Conservation (phyloP, 139 green algal species). For the Tetratostichococcus sp. region DNA sequence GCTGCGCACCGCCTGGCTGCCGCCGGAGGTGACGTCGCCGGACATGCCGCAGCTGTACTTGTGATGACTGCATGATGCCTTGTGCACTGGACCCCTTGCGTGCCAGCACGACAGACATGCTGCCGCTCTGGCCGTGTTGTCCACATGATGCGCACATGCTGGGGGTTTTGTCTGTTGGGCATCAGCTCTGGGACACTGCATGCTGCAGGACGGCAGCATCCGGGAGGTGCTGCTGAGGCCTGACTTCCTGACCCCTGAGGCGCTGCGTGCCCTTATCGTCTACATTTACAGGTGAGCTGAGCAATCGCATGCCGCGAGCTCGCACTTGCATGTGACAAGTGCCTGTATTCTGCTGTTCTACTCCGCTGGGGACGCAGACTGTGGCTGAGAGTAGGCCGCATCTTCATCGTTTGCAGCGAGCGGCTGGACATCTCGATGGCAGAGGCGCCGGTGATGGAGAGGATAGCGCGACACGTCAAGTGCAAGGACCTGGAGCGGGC, state of each 20-base stretch:
- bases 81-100: too few species aligned
- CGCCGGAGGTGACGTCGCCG: constrained; percentile 6
- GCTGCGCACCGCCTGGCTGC: constrained; percentile 10
- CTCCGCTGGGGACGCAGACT: too few species aligned
- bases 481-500: constrained; percentile 6
- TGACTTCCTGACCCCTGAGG: neutral
- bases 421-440: constrained; percentile 18
- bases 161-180: neutral
- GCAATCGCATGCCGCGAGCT: too few species aligned
- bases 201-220: neutral
- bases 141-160: too few species aligned
- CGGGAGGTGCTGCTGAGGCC: constrained; percentile 6
- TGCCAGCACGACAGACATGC: too few species aligned
- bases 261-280: constrained; percentile 15
- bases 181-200: too few species aligned
- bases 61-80: too few species aligned
- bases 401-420: constrained; percentile 5
- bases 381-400: too few species aligned
- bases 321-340: too few species aligned
- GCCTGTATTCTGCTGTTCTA: too few species aligned
- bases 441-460: constrained; percentile 5
- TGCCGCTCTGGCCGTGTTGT: too few species aligned
- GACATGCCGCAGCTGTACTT: too few species aligned
- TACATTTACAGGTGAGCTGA: constrained; percentile 18
- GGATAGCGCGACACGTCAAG: neutral